Evolutionary conservation across 164 flowering plant genomes (phyloP).

Genomic region (Kalanchoe fedtschenkoi): DNA sequence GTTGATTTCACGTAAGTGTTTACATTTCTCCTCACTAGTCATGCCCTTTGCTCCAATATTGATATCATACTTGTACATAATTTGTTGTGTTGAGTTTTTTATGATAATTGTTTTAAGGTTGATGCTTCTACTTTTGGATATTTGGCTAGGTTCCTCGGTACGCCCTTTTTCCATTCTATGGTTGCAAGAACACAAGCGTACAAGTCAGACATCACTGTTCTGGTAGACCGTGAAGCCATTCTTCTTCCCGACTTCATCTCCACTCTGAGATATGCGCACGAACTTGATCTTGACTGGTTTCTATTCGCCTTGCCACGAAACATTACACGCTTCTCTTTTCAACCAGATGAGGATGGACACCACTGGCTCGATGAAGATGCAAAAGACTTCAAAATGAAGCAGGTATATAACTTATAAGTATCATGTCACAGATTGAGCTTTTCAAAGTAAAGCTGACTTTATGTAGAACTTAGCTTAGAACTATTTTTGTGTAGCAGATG

Average conservation of each 20-base stretch:
- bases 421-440: conserved; percentile 10
- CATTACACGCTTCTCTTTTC: conserved; percentile 46
- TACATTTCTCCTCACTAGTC: too few relatives aligned
- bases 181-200: conserved; percentile 58
- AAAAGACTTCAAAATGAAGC: conserved; percentile 20
- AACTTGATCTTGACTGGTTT: conserved; percentile 76
- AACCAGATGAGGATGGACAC: conserved; percentile 37
- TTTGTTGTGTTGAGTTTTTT: background rate
- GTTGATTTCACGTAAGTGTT: conserved; percentile 86
- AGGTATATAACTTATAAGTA: conserved; percentile 45
- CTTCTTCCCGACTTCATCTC: conserved; percentile 62
- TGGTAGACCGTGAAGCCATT: conserved; percentile 58
- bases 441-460: background rate
- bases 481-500: conserved; percentile 42
- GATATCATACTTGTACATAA: background rate
- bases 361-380: conserved; percentile 51
- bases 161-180: conserved; percentile 95
- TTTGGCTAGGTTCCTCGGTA: conserved; percentile 57
- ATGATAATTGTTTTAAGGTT: background rate
- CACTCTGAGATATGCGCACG: conserved; percentile 39
- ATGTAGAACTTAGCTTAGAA: conserved; percentile 15
- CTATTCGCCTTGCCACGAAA: conserved; percentile 46
- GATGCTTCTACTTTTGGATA: background rate
- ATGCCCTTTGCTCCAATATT: too few relatives aligned
- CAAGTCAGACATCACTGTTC: conserved; percentile 51